Evolutionary conservation across 768 basidiomycete genomes (phyloP).

Genomic region (Leccinum ochraceum): DNA sequence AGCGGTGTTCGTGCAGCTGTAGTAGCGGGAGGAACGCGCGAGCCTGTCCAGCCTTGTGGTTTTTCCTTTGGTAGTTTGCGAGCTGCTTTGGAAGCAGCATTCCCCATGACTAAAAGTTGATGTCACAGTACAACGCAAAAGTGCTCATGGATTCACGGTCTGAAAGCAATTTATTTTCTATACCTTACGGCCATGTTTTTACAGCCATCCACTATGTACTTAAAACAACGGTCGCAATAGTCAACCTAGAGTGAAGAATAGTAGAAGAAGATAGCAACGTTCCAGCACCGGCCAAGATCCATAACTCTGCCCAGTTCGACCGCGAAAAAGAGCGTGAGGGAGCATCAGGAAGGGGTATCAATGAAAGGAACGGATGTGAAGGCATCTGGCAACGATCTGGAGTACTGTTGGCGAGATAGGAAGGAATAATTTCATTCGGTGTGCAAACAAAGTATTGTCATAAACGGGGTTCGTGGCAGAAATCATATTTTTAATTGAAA

Average conservation of each 20-base stretch:
- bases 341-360: slow-evolving; percentile 30
- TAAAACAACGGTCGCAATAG: slow-evolving; percentile 37
- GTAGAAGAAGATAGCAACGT: slow-evolving; percentile 31
- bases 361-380: slow-evolving; percentile 26
- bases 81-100: slow-evolving; percentile 57
- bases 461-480: slow-evolving; percentile 38
- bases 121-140: neutral
- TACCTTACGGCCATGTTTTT: slow-evolving; percentile 36
- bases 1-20: slow-evolving; percentile 20
- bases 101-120: slow-evolving; percentile 49
- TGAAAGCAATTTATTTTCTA: slow-evolving; percentile 32
- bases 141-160: neutral
- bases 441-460: slow-evolving; percentile 40
- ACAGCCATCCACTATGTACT: slow-evolving; percentile 41
- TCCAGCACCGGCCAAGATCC: slow-evolving; percentile 33
- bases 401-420: slow-evolving; percentile 31
- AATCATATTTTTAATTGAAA: slow-evolving; percentile 54
- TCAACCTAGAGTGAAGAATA: slow-evolving; percentile 36
- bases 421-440: slow-evolving; percentile 35
- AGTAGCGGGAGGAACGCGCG: slow-evolving; percentile 25
- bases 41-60: slow-evolving; percentile 46
- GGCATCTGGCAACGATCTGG: slow-evolving; percentile 28
- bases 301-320: slow-evolving; percentile 24
- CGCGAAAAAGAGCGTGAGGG: slow-evolving; percentile 27
- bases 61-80: slow-evolving; percentile 55